phyloP scores from a whole-genome alignment of 768 basidiomycete species.

The Cubamyces sp. region DNA sequence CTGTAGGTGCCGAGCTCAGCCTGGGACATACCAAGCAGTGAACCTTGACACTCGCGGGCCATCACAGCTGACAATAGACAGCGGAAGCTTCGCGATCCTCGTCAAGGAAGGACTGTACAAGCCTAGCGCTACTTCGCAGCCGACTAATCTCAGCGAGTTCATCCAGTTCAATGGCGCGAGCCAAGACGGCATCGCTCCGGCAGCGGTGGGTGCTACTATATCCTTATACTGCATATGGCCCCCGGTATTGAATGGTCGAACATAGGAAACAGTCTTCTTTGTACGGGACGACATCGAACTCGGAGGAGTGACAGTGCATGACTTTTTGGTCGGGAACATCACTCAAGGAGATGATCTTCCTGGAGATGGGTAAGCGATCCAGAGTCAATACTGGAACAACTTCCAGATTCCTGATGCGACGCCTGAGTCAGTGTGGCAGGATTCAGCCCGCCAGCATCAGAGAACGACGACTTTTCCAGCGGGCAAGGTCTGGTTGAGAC shows the following conservation, averaged over 20 bases:
- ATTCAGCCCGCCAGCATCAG: slow-evolving; percentile 21
- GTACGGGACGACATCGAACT: slow-evolving; percentile 18
- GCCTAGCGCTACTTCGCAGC: slow-evolving; percentile 13
- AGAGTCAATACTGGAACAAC: no score
- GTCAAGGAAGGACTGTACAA: slow-evolving; percentile 18
- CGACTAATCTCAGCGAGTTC: slow-evolving; percentile 23
- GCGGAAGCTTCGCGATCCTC: slow-evolving; percentile 20
- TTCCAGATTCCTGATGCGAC: neutral
- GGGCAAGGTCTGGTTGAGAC: slow-evolving; percentile 19
- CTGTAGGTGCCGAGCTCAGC: neutral
- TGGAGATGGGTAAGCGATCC: slow-evolving; percentile 11
- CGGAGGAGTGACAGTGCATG: slow-evolving; percentile 3
- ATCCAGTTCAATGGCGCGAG: slow-evolving; percentile 26
- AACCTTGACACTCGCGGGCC: no score
- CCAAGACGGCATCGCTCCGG: slow-evolving; percentile 11
- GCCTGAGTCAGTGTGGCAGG: slow-evolving; percentile 8
- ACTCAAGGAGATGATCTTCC: slow-evolving; percentile 17
- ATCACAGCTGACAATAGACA: slow-evolving; percentile 17
- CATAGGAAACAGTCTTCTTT: slow-evolving; percentile 16
- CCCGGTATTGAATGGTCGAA: neutral
- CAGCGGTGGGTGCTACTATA: neutral
- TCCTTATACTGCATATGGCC: neutral
- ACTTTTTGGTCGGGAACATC: slow-evolving; percentile 21
- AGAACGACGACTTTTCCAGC: slow-evolving; percentile 11
- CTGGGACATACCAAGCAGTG: neutral